Conservation (phyloP, 2,329 filamentous ascomycete genomes). For the Aspergillus sp. region DNA sequence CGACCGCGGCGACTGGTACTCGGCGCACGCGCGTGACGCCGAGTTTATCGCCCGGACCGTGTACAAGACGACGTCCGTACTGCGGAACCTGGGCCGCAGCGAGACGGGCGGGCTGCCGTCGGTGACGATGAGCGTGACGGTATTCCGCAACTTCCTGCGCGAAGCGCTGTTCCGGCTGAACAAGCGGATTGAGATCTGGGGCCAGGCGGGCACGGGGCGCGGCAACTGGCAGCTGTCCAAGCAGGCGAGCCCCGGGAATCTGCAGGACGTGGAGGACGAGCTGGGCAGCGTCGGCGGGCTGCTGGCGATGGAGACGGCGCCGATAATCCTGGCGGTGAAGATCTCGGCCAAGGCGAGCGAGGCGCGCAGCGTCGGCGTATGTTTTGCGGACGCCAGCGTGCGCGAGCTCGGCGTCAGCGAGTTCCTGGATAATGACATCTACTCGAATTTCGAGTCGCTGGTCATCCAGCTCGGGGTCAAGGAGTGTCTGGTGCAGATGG, state of each 20-base stretch:
- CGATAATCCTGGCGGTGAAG: conserved; percentile 92
- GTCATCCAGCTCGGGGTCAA: conserved; percentile 93
- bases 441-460: conserved; percentile 93
- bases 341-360: conserved; percentile 80
- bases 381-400: conserved; percentile 94
- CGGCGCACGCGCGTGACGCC: conserved; percentile 45
- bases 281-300: conserved; percentile 51
- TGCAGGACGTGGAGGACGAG: conserved; percentile 95
- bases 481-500: conserved; percentile 78
- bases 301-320: conserved; percentile 69
- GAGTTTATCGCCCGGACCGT: conserved; percentile 53
- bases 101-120: conserved; percentile 81
- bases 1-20: conserved; percentile 90
- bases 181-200: conserved; percentile 86
- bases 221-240: conserved; percentile 81
- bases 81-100: conserved; percentile 77
- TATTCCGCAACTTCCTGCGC: conserved; percentile 89
- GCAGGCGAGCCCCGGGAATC: conserved; percentile 86
- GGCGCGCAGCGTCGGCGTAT: conserved; percentile 80
- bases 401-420: conserved; percentile 93
- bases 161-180: conserved; percentile 87
- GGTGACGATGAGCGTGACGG: conserved; percentile 89
- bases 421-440: conserved; percentile 97
- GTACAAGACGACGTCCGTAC: conserved; percentile 94
- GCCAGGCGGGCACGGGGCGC: conserved; percentile 64